phyloP scores from a whole-genome alignment of 345 rosid species.

The Passiflora organensis region DNA sequence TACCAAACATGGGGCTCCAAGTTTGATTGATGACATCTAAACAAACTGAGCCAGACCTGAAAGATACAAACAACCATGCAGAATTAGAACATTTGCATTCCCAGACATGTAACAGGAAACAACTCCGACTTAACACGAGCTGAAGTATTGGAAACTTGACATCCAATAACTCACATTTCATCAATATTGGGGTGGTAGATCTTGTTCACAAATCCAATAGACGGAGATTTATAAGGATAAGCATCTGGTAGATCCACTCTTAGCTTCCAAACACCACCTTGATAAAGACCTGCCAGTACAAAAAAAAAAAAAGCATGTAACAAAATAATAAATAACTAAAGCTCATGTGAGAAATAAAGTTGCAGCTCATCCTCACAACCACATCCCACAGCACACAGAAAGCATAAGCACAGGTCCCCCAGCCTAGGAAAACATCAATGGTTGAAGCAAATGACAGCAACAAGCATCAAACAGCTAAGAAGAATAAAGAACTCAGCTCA shows the following conservation, averaged over 20 bases:
- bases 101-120: neutral
- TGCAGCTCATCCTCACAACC: constrained; percentile 4
- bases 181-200: constrained; percentile 98
- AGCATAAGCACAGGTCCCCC: neutral
- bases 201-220: constrained; percentile 87
- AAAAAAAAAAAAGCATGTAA: constrained; percentile 6
- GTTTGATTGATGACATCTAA: constrained; percentile 95
- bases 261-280: constrained; percentile 93
- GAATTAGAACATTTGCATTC: neutral
- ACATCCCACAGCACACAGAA: neutral
- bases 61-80: constrained; percentile 18
- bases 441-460: constrained; percentile 1
- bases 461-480: neutral
- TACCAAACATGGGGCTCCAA: constrained; percentile 99
- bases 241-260: constrained; percentile 98
- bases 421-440: neutral
- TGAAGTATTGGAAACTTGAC: constrained; percentile 5
- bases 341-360: constrained; percentile 3
- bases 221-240: constrained; percentile 98
- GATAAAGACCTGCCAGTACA: constrained; percentile 67
- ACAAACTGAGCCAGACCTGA: constrained; percentile 97
- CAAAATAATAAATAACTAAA: neutral
- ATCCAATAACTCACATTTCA: constrained; percentile 65
- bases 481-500: neutral
- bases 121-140: constrained; percentile 2